Conservation (phyloP, 352 stramenopile genomes). For the Peronospora destructor region DNA sequence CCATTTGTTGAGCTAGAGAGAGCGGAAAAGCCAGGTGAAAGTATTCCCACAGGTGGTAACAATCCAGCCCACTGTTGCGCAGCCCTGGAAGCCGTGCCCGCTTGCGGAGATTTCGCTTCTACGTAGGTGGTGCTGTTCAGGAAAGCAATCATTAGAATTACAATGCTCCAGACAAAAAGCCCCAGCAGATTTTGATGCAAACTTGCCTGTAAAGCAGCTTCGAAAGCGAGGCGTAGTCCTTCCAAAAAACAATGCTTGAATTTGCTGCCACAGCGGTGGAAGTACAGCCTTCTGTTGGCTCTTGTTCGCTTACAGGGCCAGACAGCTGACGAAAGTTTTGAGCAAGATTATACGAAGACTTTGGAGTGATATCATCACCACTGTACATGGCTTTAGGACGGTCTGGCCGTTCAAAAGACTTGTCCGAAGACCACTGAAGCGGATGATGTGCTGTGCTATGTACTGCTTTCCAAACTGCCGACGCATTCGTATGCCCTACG, state of each 20-base stretch:
- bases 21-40: constrained; percentile 14
- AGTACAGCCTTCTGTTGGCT: constrained; percentile 7
- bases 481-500: constrained; percentile 12
- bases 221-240: constrained; percentile 68
- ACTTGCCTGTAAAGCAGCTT: constrained; percentile 64
- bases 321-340: constrained; percentile 21
- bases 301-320: constrained; percentile 5
- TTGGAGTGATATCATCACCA: constrained; percentile 10
- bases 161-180: not conserved
- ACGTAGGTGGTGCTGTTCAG: constrained; percentile 12
- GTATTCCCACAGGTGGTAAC: constrained; percentile 23
- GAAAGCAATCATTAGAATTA: not conserved
- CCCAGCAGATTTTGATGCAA: not conserved
- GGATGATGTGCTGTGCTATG: constrained; percentile 1
- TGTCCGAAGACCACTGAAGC: constrained; percentile 17
- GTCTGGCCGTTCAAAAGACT: constrained; percentile 17
- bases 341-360: constrained; percentile 21
- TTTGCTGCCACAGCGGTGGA: constrained; percentile 23
- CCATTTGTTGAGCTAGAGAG: constrained; percentile 14
- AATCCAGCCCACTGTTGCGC: constrained; percentile 15
- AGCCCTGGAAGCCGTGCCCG: not conserved
- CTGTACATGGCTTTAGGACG: constrained; percentile 16
- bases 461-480: not conserved
- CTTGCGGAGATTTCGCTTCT: constrained; percentile 7
- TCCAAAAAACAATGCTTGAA: constrained; percentile 49